Base-by-base conservation (phyloP, 176 grass and related monocot genomes). In the Carex scoparia region DNA sequence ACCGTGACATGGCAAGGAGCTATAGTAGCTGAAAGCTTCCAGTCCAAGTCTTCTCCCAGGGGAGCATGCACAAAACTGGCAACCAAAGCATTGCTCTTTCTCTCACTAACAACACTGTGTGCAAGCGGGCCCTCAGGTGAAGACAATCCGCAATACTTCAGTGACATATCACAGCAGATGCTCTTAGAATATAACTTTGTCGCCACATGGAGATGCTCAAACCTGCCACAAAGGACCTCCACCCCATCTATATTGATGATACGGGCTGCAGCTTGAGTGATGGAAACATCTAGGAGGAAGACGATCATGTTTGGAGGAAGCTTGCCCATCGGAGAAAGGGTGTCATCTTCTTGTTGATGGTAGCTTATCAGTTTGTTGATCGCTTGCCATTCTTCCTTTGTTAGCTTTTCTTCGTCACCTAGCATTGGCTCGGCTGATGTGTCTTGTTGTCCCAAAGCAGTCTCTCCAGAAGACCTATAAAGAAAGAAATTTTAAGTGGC, bases 371-470 rank as follows among this genome's bases (percentile, higher is more conserved):
- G 72, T 89, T 98, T 94, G 87, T 98, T 98, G 65, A 98, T 84
- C 65, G 95, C 91, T 80, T 90, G 91, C 95, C 95, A 98, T 85
- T 98, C 95, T 93, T 98, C 95, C 85, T 95, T 98, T 5, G 93
- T 93, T 65, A 98, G 81, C 32, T 89, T 91, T 65, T 98, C 89
- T 82, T 91, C 90, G 55, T 98, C 93, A 81, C 86, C 89, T 81
- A 89, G 81, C 60, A 89, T 84, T 70, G 69, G 49, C 80, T 91
- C 92, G 75, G 66, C 44, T 61, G 75, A 64, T 82, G 64, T 64
- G 84, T 75, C 69, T 83, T 87, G 56, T 88, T 90, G 91, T 89
- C 67, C 59, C 23, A 65, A 72, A 83, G 61, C 67, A 86, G 81
- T 61, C 75, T 88, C 80, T 82, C 84, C 89, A 84, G 86, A 86